phyloP scores from a whole-genome alignment of 2,329 filamentous ascomycete genomes.

The Moelleriella libera region DNA sequence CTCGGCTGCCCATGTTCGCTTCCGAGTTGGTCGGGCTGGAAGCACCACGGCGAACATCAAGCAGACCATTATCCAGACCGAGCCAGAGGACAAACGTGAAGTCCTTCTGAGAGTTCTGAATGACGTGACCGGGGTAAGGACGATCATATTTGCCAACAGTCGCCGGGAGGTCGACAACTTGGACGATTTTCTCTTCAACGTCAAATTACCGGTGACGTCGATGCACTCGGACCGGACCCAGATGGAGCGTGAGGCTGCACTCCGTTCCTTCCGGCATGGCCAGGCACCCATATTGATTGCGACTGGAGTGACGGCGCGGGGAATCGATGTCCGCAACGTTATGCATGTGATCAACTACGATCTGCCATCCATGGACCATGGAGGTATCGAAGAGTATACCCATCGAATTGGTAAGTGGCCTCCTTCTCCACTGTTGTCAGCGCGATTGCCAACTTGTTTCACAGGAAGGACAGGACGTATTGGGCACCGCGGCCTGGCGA shows the following conservation, averaged over 20 bases:
- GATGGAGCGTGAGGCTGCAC: conserved; percentile 77
- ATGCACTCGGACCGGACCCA: conserved; percentile 84
- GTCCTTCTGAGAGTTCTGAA: conserved; percentile 60
- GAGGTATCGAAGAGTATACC: conserved; percentile 87
- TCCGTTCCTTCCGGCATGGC: conserved; percentile 71
- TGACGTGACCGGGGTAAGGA: conserved; percentile 57
- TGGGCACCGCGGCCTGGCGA: conserved; percentile 72
- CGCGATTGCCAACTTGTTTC: neutral
- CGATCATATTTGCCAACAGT: conserved; percentile 80
- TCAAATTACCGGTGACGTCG: conserved; percentile 66
- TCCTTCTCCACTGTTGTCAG: neutral
- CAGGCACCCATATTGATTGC: conserved; percentile 68
- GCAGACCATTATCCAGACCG: conserved; percentile 59
- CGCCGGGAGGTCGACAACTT: conserved; percentile 67
- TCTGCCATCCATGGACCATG: conserved; percentile 56
- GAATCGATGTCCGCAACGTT: conserved; percentile 77
- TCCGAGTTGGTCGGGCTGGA: conserved; percentile 78
- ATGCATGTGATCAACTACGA: conserved; percentile 92
- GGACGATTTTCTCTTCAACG: conserved; percentile 79
- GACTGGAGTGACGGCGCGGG: conserved; percentile 76
- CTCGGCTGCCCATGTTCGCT: conserved; percentile 56
- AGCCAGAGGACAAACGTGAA: conserved; percentile 52
- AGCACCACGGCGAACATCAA: conserved; percentile 71
- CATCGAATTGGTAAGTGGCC: conserved; percentile 69
- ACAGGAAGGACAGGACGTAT: conserved; percentile 85